A percentile compares a stretch with the other conserved stretches of the same genome.
Conservation (phyloP, 441 rosid species). For the Melastoma candidum region DNA sequence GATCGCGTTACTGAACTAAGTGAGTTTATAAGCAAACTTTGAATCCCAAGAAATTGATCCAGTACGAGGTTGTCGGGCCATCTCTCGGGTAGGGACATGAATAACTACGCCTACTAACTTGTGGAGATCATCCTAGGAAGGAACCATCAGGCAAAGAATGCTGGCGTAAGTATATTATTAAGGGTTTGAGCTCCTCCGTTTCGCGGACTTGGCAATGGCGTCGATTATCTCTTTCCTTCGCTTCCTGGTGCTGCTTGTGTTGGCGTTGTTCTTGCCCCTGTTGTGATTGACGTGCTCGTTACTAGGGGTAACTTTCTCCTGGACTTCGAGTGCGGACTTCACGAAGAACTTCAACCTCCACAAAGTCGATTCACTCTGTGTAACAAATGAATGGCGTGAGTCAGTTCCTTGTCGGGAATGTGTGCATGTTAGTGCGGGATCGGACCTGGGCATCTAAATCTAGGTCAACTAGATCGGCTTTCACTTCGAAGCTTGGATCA, state of each 20-base stretch:
- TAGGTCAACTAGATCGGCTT: constrained; percentile 71
- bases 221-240: constrained; percentile 50
- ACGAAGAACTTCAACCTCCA: constrained; percentile 91
- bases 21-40: too few species aligned
- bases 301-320: constrained; percentile 40
- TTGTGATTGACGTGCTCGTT: constrained; percentile 22
- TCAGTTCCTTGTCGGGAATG: background rate
- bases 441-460: constrained; percentile 83
- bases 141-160: too few species aligned
- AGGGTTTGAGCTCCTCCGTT: constrained; percentile 27
- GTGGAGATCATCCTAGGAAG: too few species aligned
- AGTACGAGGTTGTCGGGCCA: too few species aligned
- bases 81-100: too few species aligned
- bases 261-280: constrained; percentile 22
- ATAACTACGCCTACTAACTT: too few species aligned
- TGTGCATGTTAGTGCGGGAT: constrained; percentile 2
- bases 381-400: background rate
- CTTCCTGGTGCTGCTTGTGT: constrained; percentile 34
- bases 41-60: too few species aligned
- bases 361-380: constrained; percentile 69
- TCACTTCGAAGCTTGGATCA: constrained; percentile 65
- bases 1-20: too few species aligned
- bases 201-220: constrained; percentile 36
- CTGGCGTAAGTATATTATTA: too few species aligned
- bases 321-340: constrained; percentile 59